Evolutionary conservation across 2,329 filamentous ascomycete genomes (phyloP).

Genomic region (Penicillium oxalicum): DNA sequence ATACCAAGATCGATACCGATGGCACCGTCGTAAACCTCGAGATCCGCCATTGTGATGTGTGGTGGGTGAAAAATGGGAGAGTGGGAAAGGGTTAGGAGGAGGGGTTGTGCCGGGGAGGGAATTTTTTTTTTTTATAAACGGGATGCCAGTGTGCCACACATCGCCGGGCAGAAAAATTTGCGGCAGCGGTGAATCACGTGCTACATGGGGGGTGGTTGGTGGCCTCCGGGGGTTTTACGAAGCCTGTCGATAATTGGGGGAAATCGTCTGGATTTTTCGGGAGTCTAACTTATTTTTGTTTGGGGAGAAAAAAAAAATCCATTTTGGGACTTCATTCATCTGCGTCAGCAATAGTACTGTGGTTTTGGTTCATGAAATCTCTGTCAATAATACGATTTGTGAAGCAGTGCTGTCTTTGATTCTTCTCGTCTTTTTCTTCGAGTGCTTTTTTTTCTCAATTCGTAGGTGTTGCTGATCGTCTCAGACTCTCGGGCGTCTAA

Average conservation of each 20-base stretch:
- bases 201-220: neutral
- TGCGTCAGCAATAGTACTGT: too few relatives aligned
- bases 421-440: too few relatives aligned
- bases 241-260: neutral
- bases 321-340: too few relatives aligned
- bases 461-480: too few relatives aligned
- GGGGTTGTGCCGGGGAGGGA: conserved; percentile 19
- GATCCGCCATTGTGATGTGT: conserved; percentile 23
- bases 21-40: conserved; percentile 86
- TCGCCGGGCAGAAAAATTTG: conserved; percentile 21
- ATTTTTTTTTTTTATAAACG: conserved; percentile 24
- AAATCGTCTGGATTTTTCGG: too few relatives aligned
- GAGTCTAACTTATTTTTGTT: too few relatives aligned
- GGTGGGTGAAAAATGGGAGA: conserved; percentile 15
- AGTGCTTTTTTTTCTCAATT: too few relatives aligned
- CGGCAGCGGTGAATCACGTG: conserved; percentile 23
- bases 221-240: neutral
- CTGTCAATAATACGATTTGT: too few relatives aligned
- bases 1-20: conserved; percentile 99
- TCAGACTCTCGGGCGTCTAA: too few relatives aligned
- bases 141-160: conserved; percentile 23
- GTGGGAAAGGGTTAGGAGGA: conserved; percentile 19
- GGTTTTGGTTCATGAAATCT: too few relatives aligned
- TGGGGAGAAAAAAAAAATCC: neutral
- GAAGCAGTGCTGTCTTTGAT: too few relatives aligned